Evolutionary conservation across 257 asterid genomes (phyloP).

Genomic region (Ilex aquifolium): DNA sequence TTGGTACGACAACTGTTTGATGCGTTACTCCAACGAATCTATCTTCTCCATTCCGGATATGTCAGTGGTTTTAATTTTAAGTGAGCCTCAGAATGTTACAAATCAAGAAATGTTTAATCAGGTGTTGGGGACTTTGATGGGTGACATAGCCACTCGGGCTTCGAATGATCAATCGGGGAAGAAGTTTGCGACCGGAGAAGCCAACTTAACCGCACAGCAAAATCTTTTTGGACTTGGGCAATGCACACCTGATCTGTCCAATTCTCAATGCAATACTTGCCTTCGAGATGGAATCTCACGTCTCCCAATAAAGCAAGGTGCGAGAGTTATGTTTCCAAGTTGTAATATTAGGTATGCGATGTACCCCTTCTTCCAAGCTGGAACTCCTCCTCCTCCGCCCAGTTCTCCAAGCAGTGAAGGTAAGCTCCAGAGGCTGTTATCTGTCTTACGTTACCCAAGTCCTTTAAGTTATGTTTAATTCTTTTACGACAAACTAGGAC

Average conservation of each 20-base stretch:
- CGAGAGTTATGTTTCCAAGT: slow-evolving; percentile 7
- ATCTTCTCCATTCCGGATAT: not conserved
- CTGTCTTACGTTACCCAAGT: too few relatives aligned
- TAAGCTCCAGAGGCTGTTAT: not conserved
- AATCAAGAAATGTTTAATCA: not conserved
- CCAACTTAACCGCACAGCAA: not conserved
- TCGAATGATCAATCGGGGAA: not conserved
- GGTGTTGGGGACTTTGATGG: not conserved
- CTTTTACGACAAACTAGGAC: too few relatives aligned
- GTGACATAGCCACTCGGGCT: not conserved
- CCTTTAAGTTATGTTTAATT: too few relatives aligned
- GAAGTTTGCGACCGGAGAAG: slow-evolving; percentile 7
- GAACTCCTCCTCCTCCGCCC: not conserved
- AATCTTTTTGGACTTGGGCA: slow-evolving; percentile 10
- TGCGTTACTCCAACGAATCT: slow-evolving; percentile 4
- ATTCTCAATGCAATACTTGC: slow-evolving; percentile 1
- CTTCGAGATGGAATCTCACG: not conserved
- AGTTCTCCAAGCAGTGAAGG: slow-evolving; percentile 2
- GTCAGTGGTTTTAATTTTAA: too few relatives aligned
- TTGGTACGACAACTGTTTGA: slow-evolving; percentile 12
- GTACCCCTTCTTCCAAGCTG: not conserved
- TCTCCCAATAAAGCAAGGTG: not conserved
- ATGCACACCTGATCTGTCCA: slow-evolving; percentile 23
- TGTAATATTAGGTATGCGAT: slow-evolving; percentile 18
- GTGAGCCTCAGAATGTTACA: not conserved